Conservation (phyloP, 2,329 filamentous ascomycete species). For the Diaporthe aspalathi region DNA sequence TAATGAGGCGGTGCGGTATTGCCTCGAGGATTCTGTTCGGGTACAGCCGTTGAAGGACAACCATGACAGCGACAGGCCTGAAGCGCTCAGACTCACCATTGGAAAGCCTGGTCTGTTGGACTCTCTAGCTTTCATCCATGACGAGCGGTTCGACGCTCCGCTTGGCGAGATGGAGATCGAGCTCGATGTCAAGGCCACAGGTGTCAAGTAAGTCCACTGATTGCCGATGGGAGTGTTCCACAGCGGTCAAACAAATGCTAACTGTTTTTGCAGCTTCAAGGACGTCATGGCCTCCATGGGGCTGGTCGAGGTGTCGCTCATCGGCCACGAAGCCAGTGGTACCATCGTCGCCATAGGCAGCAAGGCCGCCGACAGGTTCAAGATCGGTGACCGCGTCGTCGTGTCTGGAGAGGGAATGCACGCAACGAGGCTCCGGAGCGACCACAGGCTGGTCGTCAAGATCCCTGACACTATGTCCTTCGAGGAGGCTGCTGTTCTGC, state of each 20-base stretch:
- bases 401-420: conserved; percentile 31
- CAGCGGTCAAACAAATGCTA: background rate
- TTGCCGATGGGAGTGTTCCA: background rate
- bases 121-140: conserved; percentile 31
- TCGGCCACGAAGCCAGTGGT: conserved; percentile 22
- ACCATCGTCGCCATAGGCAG: background rate
- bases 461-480: conserved; percentile 39
- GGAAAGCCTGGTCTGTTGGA: conserved; percentile 35
- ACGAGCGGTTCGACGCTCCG: conserved; percentile 3
- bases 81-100: conserved; percentile 6
- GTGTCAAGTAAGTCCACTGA: conserved; percentile 11
- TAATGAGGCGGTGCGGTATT: background rate
- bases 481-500: conserved; percentile 40
- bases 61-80: background rate
- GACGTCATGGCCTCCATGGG: conserved; percentile 31
- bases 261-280: conserved; percentile 2
- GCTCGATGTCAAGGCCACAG: conserved; percentile 25
- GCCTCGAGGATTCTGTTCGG: conserved; percentile 18
- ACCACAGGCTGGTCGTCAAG: conserved; percentile 34
- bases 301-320: background rate
- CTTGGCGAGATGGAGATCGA: conserved; percentile 28
- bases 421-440: conserved; percentile 30
- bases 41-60: conserved; percentile 7
- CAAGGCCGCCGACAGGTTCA: background rate
- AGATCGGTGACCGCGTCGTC: conserved; percentile 31